These are phyloP conservation scores for Pichia paraexigua DNA, from an alignment of 805 yeast genomes.

Conservation along the genomic window DNA sequence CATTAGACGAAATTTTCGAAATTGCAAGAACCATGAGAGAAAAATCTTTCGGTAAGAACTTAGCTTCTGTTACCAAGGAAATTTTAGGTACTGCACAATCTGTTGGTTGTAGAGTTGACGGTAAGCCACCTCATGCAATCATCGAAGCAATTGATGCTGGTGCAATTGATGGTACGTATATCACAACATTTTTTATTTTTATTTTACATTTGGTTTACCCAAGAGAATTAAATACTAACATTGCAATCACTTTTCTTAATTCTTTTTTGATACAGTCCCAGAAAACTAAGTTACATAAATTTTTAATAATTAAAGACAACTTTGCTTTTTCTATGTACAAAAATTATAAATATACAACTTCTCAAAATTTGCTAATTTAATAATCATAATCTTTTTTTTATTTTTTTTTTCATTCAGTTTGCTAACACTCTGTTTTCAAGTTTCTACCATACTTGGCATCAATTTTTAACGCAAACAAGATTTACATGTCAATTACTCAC, in stretches of 20 bases:
- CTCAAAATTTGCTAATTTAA: neutral
- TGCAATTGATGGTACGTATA: constrained; percentile 70
- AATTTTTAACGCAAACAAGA: constrained; percentile 88
- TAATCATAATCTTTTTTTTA: neutral
- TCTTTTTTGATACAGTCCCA: constrained; percentile 38
- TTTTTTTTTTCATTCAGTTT: constrained; percentile 37
- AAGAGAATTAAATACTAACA: constrained; percentile 7
- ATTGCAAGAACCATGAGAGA: constrained; percentile 97
- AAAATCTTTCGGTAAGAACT: constrained; percentile 96
- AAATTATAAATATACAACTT: constrained; percentile 7
- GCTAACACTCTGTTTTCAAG: constrained; percentile 92
- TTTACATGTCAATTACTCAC: constrained; percentile 63
- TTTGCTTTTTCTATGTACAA: constrained; percentile 21
- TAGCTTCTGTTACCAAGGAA: constrained; percentile 97
- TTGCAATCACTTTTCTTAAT: neutral
- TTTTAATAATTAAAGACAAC: constrained; percentile 11
- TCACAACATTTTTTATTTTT: constrained; percentile 13
- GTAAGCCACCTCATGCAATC: constrained; percentile 98
- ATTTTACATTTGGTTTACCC: neutral
- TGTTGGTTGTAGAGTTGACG: constrained; percentile 98
- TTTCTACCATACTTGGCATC: constrained; percentile 62
- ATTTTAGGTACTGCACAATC: constrained; percentile 99
- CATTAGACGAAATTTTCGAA: constrained; percentile 92
- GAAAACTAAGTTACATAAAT: constrained; percentile 47
- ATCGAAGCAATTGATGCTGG: constrained; percentile 98